Evolutionary conservation across 176 grass and related monocot genomes (phyloP), one percentile per base, ranked within the genome.

Genomic region (Oryza officinalis): DNA sequence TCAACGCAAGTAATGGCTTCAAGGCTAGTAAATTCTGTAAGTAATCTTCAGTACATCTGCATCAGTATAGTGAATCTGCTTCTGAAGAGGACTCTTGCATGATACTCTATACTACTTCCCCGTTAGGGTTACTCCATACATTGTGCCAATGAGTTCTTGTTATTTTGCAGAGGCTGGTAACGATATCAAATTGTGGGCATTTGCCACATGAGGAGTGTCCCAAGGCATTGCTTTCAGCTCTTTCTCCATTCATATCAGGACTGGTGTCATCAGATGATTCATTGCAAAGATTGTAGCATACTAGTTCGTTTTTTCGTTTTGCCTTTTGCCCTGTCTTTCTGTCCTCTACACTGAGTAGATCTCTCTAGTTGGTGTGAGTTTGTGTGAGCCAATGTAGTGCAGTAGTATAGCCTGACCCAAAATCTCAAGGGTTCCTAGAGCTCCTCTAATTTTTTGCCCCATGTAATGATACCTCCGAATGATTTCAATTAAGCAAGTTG

Each of bases 121-220:
- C 9, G 17, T 18, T 25, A 22, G 30, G 23, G 12, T 28, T 46
- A 4, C 9, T 0, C 0, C 31, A 15, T 65, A 47, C 77, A 38
- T 37, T 82, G 71, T 78, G 27, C 22, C 30, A 22, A 46, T 18
- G 15, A 15, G 4, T 35, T 31, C 32, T 63, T 83, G 22, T 61
- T 83, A 0, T 74, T 80, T 65, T 80, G 73, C 93, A 98, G 96
- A 95, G 93, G 74, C 75, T 98, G 68, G 77, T 98, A 65, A 89
- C 89, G 17, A 95, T 98, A 86, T 98, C 96, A 11, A 87, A 86
- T 65, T 98, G 96, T 44, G 96, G 96, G 37, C 96, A 98, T 88
- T 66, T 98, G 81, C 96, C 96, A 49, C 96, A 98, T 67, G 96
- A 98, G 85, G 96, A 98, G 86, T 98, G 96, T 73, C 93, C 96